Evolutionary conservation across 208 protist species (phyloP).

Genomic region (Wallacemonas sp.): DNA sequence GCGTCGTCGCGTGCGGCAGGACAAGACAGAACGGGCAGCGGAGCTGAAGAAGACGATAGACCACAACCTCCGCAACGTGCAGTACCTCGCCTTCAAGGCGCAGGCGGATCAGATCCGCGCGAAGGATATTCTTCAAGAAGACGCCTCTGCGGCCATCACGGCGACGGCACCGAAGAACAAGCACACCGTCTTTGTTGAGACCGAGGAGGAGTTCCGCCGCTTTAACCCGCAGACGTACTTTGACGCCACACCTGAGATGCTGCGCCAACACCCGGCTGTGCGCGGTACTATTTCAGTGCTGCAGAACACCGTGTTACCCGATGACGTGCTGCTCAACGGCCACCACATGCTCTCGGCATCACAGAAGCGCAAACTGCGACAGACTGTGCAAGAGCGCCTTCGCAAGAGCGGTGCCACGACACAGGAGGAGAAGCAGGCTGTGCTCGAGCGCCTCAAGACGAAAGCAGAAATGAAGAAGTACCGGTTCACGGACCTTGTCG

Average conservation of each 20-base stretch:
- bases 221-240: constrained; percentile 83
- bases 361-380: constrained; percentile 73
- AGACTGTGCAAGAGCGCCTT: constrained; percentile 69
- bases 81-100: constrained; percentile 87
- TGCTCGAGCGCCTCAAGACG: constrained; percentile 36
- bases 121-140: constrained; percentile 78
- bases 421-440: constrained; percentile 23
- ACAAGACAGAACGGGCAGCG: constrained; percentile 42
- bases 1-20: constrained; percentile 28
- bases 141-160: constrained; percentile 64
- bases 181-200: constrained; percentile 85
- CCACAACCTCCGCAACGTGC: constrained; percentile 73
- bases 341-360: constrained; percentile 66
- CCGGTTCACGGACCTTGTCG: constrained; percentile 54
- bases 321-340: constrained; percentile 73
- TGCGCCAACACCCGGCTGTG: constrained; percentile 79
- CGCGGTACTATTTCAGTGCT: constrained; percentile 70
- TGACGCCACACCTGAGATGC: constrained; percentile 83
- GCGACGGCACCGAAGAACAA: constrained; percentile 69
- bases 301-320: constrained; percentile 80
- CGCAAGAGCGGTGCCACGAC: constrained; percentile 26
- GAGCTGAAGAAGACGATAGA: constrained; percentile 67
- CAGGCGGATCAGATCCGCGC: constrained; percentile 59
- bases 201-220: constrained; percentile 71
- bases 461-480: constrained; percentile 72